These are phyloP conservation scores for Petasospora fabianii DNA, from an alignment of 1,139 yeast genomes.

Conservation along the genomic window DNA sequence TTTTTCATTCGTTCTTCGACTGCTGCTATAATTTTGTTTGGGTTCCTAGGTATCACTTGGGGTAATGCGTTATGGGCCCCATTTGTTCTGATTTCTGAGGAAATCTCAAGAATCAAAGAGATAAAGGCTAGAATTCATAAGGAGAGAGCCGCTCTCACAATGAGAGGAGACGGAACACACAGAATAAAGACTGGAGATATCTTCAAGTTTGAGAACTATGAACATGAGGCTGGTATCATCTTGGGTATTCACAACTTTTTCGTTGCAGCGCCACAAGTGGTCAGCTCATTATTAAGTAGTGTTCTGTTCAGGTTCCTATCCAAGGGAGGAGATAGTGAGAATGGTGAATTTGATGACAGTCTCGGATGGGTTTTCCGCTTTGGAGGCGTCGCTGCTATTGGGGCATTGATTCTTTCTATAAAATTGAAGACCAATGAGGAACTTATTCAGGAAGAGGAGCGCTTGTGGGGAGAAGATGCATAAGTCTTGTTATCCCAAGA, in stretches of 20 bases:
- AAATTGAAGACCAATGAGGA: conserved; percentile 34
- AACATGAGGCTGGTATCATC: conserved; percentile 45
- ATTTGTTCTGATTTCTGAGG: conserved; percentile 45
- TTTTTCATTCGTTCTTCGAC: conserved; percentile 36
- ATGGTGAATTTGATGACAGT: conserved; percentile 32
- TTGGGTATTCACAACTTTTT: conserved; percentile 47
- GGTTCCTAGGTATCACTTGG: conserved; percentile 46
- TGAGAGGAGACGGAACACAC: background rate
- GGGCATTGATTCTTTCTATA: conserved; percentile 36
- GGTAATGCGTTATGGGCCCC: conserved; percentile 52
- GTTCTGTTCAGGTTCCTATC: conserved; percentile 34
- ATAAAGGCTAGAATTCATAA: conserved; percentile 26
- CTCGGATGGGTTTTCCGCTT: conserved; percentile 46
- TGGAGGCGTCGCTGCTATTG: conserved; percentile 42
- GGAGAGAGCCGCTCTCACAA: conserved; percentile 4
- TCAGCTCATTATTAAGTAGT: conserved; percentile 40
- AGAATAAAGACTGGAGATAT: conserved; percentile 7
- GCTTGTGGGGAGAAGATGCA: conserved; percentile 11
- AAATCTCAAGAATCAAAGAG: conserved; percentile 42
- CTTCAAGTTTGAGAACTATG: conserved; percentile 32
- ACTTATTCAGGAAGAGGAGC: conserved; percentile 31
- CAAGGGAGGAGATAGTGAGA: conserved; percentile 15
- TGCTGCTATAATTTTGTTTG: conserved; percentile 39
- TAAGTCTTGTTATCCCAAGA: background rate
- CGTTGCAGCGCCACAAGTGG: conserved; percentile 47